A percentile compares a stretch with the other conserved stretches of the same genome.
These are phyloP conservation scores for Barnettozyma sucrosica DNA, from an alignment of 805 yeast species.

Conservation along the genomic window DNA sequence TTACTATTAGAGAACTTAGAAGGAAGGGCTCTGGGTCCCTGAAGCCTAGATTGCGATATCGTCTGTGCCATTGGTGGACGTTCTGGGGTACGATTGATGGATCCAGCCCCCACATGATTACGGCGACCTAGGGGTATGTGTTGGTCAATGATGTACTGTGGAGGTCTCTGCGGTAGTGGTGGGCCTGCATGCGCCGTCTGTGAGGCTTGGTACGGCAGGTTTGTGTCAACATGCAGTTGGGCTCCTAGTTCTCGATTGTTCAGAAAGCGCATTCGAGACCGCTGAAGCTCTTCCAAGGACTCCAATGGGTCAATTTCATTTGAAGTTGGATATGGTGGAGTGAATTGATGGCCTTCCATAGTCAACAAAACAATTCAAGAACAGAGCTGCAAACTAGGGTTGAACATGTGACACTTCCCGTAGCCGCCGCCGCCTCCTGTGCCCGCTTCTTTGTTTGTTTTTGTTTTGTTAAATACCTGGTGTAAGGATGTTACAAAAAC, in stretches of 20 bases:
- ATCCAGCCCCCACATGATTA: no score
- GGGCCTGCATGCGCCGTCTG: slow-evolving; percentile 12
- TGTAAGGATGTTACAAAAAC: neutral
- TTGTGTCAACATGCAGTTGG: slow-evolving; percentile 4
- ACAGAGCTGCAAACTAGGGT: neutral
- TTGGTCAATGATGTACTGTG: slow-evolving; percentile 19
- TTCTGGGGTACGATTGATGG: neutral
- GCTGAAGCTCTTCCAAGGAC: slow-evolving; percentile 2
- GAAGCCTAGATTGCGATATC: slow-evolving; percentile 7
- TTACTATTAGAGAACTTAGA: slow-evolving; percentile 7
- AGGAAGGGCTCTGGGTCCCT: slow-evolving; percentile 23
- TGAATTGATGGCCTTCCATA: neutral
- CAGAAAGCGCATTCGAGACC: neutral
- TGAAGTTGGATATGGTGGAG: slow-evolving; percentile 5
- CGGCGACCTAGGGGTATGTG: slow-evolving; percentile 5
- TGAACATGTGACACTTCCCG: neutral
- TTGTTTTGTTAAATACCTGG: neutral
- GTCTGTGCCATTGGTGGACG: neutral
- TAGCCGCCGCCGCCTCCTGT: neutral
- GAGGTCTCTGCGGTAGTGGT: slow-evolving; percentile 21
- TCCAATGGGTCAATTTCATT: slow-evolving; percentile 4
- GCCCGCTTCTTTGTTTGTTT: neutral
- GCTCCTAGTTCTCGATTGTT: neutral
- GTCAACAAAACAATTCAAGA: neutral
- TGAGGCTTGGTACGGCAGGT: neutral